phyloP scores from a whole-genome alignment of 768 basidiomycete species.

The Naematelia aurantialba region DNA sequence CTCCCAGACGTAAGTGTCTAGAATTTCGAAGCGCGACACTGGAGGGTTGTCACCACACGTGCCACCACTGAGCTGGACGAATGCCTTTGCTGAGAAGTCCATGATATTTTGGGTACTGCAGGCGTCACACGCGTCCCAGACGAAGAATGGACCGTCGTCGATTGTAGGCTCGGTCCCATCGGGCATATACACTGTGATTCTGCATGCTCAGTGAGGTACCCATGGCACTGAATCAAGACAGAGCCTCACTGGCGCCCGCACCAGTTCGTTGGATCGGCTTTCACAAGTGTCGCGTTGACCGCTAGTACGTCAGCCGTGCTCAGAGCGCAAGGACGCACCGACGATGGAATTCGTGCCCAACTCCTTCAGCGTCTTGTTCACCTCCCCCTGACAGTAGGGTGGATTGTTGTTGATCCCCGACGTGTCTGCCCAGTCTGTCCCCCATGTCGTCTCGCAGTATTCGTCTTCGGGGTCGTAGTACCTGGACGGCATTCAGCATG shows the following conservation, averaged over 20 bases:
- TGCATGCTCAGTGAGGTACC: background rate
- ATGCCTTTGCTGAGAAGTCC: slow-evolving; percentile 14
- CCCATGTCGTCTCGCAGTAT: slow-evolving; percentile 5
- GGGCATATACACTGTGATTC: slow-evolving; percentile 10
- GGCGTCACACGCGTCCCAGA: slow-evolving; percentile 32
- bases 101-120: slow-evolving; percentile 7
- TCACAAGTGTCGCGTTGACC: slow-evolving; percentile 12
- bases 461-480: background rate
- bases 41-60: slow-evolving; percentile 29
- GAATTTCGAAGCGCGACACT: slow-evolving; percentile 16
- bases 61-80: slow-evolving; percentile 23
- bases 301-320: background rate
- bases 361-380: slow-evolving; percentile 2
- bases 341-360: slow-evolving; percentile 18
- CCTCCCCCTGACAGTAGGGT: slow-evolving; percentile 13
- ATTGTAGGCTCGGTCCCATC: slow-evolving; percentile 6
- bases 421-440: slow-evolving; percentile 8
- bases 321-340: background rate
- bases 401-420: slow-evolving; percentile 18
- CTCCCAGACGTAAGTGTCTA: slow-evolving; percentile 21
- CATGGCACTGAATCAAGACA: background rate
- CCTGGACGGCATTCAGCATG: background rate
- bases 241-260: slow-evolving; percentile 16
- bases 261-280: slow-evolving; percentile 8
- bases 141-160: slow-evolving; percentile 17